Conservation (phyloP, 139 green algal species). For the Monoraphidium neglectum region DNA sequence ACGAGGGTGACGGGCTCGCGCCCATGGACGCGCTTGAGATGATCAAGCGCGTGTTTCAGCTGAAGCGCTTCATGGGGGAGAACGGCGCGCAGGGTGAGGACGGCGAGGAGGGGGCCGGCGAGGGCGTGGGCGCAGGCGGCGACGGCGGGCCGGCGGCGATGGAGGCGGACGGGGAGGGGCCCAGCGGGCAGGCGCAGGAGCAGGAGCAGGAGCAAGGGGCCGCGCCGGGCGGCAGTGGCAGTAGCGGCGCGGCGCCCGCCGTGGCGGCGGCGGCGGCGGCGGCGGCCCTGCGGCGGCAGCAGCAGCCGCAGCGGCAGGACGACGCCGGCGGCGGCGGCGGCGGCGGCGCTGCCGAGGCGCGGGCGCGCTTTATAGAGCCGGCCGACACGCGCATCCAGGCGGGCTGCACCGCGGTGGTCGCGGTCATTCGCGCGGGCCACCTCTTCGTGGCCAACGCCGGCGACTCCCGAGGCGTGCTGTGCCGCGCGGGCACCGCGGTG, state of each 20-base stretch:
- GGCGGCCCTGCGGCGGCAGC: no score
- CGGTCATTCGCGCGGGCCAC: slow-evolving; percentile 65
- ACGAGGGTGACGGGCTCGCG: slow-evolving; percentile 32
- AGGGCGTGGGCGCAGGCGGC: no score
- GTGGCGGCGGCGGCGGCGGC: not conserved
- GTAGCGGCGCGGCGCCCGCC: not conserved
- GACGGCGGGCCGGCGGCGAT: slow-evolving; percentile 6
- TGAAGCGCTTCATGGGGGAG: slow-evolving; percentile 54
- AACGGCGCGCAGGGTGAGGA: no score
- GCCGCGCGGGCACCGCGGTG: slow-evolving; percentile 56
- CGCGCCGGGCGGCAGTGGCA: not conserved
- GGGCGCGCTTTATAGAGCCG: slow-evolving; percentile 1
- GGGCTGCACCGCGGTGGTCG: slow-evolving; percentile 91
- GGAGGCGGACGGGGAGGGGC: no score
- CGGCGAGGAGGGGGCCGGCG: no score
- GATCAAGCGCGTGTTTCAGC: slow-evolving; percentile 60
- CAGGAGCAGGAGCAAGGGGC: no score
- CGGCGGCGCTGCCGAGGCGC: slow-evolving; percentile 2
- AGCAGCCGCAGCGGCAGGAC: no score
- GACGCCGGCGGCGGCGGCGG: not conserved
- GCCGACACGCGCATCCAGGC: slow-evolving; percentile 55
- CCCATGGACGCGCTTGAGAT: slow-evolving; percentile 64
- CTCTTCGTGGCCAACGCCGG: slow-evolving; percentile 93
- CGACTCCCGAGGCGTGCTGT: slow-evolving; percentile 86
- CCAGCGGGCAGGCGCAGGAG: no score